phyloP scores from a whole-genome alignment of 805 yeast species.

The Kodamaea leandrae region DNA sequence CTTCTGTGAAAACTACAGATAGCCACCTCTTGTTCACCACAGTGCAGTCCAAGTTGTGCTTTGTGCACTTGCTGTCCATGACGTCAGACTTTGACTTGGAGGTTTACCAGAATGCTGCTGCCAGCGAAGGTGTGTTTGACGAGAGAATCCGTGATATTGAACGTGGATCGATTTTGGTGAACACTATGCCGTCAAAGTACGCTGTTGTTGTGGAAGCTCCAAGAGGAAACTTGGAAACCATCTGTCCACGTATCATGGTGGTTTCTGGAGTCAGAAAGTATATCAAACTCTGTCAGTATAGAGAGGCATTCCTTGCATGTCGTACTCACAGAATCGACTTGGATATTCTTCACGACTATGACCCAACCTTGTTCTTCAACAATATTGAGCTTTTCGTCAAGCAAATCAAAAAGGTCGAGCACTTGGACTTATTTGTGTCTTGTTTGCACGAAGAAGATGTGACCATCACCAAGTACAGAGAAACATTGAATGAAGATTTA shows the following conservation, averaged over 20 bases:
- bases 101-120: constrained; percentile 27
- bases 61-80: constrained; percentile 61
- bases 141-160: constrained; percentile 89
- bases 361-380: constrained; percentile 62
- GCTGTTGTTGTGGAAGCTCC: constrained; percentile 89
- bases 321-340: constrained; percentile 88
- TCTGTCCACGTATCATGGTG: constrained; percentile 90
- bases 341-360: constrained; percentile 86
- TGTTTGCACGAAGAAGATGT: constrained; percentile 87
- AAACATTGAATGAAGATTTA: constrained; percentile 46
- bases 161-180: constrained; percentile 82
- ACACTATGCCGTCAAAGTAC: constrained; percentile 77
- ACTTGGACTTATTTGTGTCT: constrained; percentile 82
- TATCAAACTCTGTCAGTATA: constrained; percentile 57
- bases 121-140: constrained; percentile 40
- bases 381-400: constrained; percentile 66
- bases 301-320: constrained; percentile 77
- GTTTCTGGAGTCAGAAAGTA: constrained; percentile 73
- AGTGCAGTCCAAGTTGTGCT: constrained; percentile 78
- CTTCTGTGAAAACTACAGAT: constrained; percentile 74
- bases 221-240: constrained; percentile 93
- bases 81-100: constrained; percentile 30
- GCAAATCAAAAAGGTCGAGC: constrained; percentile 69
- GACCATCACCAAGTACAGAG: constrained; percentile 73
- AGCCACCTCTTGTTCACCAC: constrained; percentile 79